Evolutionary conservation across 2,329 filamentous ascomycete genomes (phyloP).

Genomic region (Alternaria gansuensis): DNA sequence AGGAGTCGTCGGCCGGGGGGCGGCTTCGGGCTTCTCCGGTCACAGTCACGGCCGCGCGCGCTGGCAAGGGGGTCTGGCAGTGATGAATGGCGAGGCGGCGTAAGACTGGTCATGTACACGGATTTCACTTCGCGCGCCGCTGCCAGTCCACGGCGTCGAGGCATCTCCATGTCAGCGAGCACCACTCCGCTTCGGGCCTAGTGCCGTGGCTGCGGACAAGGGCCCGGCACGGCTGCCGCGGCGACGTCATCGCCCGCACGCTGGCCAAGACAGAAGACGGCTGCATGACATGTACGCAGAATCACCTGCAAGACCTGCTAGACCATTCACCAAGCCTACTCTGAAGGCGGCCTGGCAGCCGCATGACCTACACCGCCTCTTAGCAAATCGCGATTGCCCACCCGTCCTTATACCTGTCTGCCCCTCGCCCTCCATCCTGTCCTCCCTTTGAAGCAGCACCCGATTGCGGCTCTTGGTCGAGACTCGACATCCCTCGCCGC

Average conservation of each 20-base stretch:
- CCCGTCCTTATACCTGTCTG: conserved; percentile 2
- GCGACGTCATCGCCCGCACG: conserved; percentile 27
- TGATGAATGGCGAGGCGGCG: neutral
- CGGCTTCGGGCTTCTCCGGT: conserved; percentile 12
- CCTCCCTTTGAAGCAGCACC: neutral
- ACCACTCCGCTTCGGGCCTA: conserved; percentile 17
- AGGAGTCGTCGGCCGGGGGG: neutral
- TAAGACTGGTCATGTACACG: neutral
- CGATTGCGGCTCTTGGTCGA: conserved; percentile 1
- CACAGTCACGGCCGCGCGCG: conserved; percentile 3
- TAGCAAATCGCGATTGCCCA: conserved; percentile 3
- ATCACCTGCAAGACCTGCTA: conserved; percentile 19
- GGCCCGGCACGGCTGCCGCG: conserved; percentile 11
- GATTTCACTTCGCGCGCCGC: conserved; percentile 5
- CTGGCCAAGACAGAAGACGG: conserved; percentile 5
- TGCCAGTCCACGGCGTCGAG: conserved; percentile 8
- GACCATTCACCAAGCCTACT: conserved; percentile 18
- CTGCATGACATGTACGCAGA: conserved; percentile 29
- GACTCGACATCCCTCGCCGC: conserved; percentile 2
- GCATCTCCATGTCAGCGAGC: conserved; percentile 18
- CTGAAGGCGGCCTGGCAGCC: conserved; percentile 7
- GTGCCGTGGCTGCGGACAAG: conserved; percentile 8
- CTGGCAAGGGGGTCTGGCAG: neutral
- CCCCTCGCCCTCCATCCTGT: conserved; percentile 2
- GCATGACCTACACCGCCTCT: conserved; percentile 34